Base-by-base conservation (phyloP, 2,329 filamentous ascomycete genomes). In the Botryotinia narcissicola region DNA sequence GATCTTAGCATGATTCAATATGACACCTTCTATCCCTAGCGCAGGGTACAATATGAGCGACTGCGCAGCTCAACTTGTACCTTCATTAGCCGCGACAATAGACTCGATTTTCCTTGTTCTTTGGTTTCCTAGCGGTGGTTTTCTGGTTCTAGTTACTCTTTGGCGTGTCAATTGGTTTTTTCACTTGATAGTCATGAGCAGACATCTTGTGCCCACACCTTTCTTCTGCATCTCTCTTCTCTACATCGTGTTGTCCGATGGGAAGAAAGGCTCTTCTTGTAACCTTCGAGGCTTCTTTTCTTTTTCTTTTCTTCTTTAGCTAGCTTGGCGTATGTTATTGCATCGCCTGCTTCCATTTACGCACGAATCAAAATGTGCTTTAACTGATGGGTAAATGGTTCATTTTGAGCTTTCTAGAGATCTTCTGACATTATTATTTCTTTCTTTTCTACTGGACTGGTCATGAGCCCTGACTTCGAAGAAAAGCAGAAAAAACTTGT, bases 11-110 rank as follows among this genome's bases (percentile, higher is more conserved):
- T 73, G 75, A 79, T 72, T 79, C 76, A 74, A 78, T 74, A 76
- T 73, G 75, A 78, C 76, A 77, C 76, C 74, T 61, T 76, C 74
- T 75, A 70, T 77, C 74, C 74, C 78, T 76, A 77, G 78, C 79
- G 79, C 78, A 79, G 71, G 78, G 78, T 80, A 79, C 78, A 78
- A 75, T 76, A 79, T 74, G 78, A 78, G 79, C 77, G 70, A 76
- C 73, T 79, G 79, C 78, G 79, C 78, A 77, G 77, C 78, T 80
- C 79, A 75, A 79, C 74, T 74, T 81, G 80, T 81, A 80, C 75
- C 74, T 75, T 68, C 74, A 76, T 75, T 73, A 63, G 73, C 74
- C 73, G 75, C 70, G 70, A 76, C 75, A 78, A 69, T 80, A 80
- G 78, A 80, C 70, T 71, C 73, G 72, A 73, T 61, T 74, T 78